phyloP scores from a whole-genome alignment of 2,329 filamentous ascomycete genomes.

The Aspergillus latus region DNA sequence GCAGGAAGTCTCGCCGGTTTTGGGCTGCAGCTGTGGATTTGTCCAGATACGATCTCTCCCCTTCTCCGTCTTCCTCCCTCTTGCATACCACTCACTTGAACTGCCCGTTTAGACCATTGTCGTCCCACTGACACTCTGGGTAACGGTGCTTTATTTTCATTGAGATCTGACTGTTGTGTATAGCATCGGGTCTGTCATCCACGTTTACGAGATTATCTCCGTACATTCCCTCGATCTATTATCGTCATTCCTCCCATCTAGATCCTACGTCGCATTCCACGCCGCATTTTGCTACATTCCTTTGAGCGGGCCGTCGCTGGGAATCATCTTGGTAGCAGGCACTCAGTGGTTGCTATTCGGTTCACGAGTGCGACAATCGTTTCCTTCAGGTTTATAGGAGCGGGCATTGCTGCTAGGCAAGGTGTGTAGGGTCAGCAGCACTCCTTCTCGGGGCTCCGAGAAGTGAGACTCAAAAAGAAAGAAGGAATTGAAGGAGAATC shows the following conservation, averaged over 20 bases:
- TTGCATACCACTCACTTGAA: conserved; percentile 27
- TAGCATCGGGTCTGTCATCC: conserved; percentile 19
- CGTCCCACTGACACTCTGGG: conserved; percentile 19
- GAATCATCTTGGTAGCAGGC: neutral
- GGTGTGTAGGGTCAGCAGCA: conserved; percentile 12
- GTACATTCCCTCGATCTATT: conserved; percentile 21
- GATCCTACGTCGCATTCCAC: neutral
- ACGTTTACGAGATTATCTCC: neutral
- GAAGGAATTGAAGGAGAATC: conserved; percentile 15
- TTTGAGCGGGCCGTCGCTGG: neutral
- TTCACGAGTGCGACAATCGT: neutral
- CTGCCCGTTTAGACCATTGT: conserved; percentile 19
- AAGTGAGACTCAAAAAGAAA: conserved; percentile 33
- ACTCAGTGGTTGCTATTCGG: neutral
- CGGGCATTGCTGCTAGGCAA: conserved; percentile 1
- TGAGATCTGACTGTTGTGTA: conserved; percentile 27
- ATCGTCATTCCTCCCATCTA: conserved; percentile 11
- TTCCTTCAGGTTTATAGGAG: neutral
- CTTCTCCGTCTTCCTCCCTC: conserved; percentile 26
- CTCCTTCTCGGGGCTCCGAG: conserved; percentile 45
- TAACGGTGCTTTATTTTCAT: conserved; percentile 3
- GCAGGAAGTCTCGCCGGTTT: conserved; percentile 14
- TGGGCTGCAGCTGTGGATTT: conserved; percentile 24
- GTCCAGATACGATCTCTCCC: conserved; percentile 38
- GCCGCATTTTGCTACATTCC: conserved; percentile 2